Base-by-base conservation (phyloP, 306 rosid genomes). In the Dryas drummondii region DNA sequence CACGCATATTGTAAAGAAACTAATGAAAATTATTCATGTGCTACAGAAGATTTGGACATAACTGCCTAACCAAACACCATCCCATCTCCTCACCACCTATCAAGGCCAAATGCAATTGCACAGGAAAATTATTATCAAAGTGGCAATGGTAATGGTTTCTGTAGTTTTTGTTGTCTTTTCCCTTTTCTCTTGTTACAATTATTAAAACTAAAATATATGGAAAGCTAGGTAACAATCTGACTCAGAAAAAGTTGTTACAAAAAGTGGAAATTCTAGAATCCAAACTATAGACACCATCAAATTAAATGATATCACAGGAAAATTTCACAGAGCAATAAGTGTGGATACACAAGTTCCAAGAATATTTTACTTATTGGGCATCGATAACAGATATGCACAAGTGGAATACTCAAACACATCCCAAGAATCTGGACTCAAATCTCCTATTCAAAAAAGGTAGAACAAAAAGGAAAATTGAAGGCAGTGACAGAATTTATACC, bases 121-220 rank as follows among this genome's bases (percentile, higher is more conserved):
- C 61, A 32, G 14, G 3, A 11, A 51, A 52, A 42, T 5, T 65
- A 69, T 1, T 8, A 52, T 15, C 61, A 69, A 37, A 26, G 59
- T 52, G 56, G 56, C n/a, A 52, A 69, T 19, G 27, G 9, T 69
- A 16, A 69, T 68, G 32, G 48, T 69, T 51, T 40, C 73, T 15
- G 13, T 52, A 15, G 27, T 51, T 44, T 27, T 69, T 52, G 26
- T 16, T 37, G 9, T 52, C 47, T 9, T 69, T 37, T 69, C 19
- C 15, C 48, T n/a, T 52, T 69, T 44, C 48, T 69, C 48, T 37
- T n/a, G n/a, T 48, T 48, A 47, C 22, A 11, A 67, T 7, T 48
- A 32, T 57, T 22, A 22, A 37, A 57, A 41, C 62, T 9, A 57
- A 57, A 57, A 22, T 10, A 19, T 22, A 57, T 57, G 17, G 62